Base-by-base conservation (phyloP, 192 early-diverging fungal genomes). In the Coemansia asiatica region DNA sequence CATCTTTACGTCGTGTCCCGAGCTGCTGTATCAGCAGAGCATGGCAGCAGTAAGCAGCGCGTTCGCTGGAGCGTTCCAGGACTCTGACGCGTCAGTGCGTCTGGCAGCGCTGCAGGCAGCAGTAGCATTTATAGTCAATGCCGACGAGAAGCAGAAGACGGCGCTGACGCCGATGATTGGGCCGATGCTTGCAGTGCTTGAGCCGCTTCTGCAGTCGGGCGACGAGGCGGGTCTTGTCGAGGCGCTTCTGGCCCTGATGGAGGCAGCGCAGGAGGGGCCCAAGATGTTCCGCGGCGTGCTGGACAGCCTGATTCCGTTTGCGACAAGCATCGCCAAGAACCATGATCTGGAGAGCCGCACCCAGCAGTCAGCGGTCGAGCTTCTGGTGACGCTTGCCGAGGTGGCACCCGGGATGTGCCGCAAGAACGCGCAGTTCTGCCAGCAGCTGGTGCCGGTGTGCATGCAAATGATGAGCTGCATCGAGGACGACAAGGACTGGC, bases 381-480 rank as follows among this genome's bases (percentile, higher is more conserved):
- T 98, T 44, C 79, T 97, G 75, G 79, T 98, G 73, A 95, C 95
- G 38, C 75, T 99, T 63, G 85, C 91, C 25, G 98, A 99, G 75
- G 83, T 87, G 22, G 87, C 90, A 29, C 92, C 96, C 6, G 90
- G 82, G 5, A 91, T 95, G 90, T 87, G 94, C 71, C 88, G 95
- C 64, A 99, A 99, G 87, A 75, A 90, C 50, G 76, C 89, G 40
- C 86, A 88, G 64, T 98, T 96, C 82, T 85, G 85, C 62, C 61
- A 79, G 28, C 85, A 85, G 28, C 56, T 98, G 33, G 88, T 98
- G 56, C 98, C 98, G 1, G 86, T 95, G 29, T 84, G 93, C 50
- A 75, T 98, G 84, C 85, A 92, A 75, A 98, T 97, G 98, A 94
- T 98, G 90, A 89, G 90, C 38, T 87, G 92, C 64, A 79, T 98